A percentile compares a stretch with the other conserved stretches of the same genome.
These are phyloP conservation scores for Kazachstania martiniae DNA, from an alignment of 805 yeast species.

Conservation along the genomic window DNA sequence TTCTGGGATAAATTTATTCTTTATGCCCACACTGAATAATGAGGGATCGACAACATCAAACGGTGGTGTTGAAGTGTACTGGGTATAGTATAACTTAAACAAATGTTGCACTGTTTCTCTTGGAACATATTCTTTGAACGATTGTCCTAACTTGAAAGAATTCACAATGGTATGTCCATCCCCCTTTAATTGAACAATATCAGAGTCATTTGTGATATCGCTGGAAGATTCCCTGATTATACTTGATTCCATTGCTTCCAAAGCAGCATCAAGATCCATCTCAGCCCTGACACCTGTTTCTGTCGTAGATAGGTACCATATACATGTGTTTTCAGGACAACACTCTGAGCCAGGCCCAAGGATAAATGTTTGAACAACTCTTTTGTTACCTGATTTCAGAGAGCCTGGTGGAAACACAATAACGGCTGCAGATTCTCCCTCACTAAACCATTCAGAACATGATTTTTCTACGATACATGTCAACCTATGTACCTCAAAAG, in stretches of 20 bases:
- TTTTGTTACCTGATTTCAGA: constrained; percentile 50
- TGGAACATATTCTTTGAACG: constrained; percentile 77
- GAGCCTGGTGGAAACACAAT: constrained; percentile 90
- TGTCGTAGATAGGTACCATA: constrained; percentile 81
- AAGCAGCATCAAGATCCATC: constrained; percentile 69
- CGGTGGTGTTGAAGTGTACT: constrained; percentile 45
- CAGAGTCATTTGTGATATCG: constrained; percentile 46
- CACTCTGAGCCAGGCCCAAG: constrained; percentile 82
- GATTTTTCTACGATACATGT: constrained; percentile 76
- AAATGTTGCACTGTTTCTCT: constrained; percentile 55
- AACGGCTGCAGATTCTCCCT: constrained; percentile 71
- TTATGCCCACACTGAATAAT: constrained; percentile 5
- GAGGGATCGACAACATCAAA: constrained; percentile 40
- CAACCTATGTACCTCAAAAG: constrained; percentile 58
- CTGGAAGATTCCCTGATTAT: constrained; percentile 66
- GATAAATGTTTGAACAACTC: constrained; percentile 77
- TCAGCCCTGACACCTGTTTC: constrained; percentile 63
- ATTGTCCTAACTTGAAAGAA: constrained; percentile 77
- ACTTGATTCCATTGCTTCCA: constrained; percentile 66
- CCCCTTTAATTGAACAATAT: constrained; percentile 41
- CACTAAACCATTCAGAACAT: constrained; percentile 87
- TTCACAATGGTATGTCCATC: constrained; percentile 63
- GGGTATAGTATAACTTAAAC: constrained; percentile 51
- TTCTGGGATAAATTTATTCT: constrained; percentile 19
- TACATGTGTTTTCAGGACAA: constrained; percentile 75